phyloP scores from a whole-genome alignment of 2,329 filamentous ascomycete genomes.

The Penicillium sp. region DNA sequence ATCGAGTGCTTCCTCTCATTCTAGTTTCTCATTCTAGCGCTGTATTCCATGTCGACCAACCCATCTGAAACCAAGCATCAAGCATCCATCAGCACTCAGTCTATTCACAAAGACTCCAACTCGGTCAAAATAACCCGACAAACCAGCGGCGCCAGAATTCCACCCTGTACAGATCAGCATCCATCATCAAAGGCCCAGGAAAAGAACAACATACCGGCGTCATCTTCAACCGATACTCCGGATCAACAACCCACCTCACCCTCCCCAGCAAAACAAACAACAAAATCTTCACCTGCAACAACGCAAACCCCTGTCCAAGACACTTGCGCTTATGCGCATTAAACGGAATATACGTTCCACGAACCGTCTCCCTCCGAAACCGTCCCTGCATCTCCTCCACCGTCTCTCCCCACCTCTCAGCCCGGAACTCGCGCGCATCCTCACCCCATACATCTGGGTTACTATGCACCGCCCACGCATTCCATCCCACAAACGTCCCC shows the following conservation, averaged over 20 bases:
- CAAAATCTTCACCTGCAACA: constrained; percentile 27
- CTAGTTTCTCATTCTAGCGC: neutral
- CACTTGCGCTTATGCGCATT: constrained; percentile 31
- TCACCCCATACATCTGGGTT: constrained; percentile 34
- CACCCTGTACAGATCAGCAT: constrained; percentile 19
- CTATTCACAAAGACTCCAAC: neutral
- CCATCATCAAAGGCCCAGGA: neutral
- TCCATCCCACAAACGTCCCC: constrained; percentile 43
- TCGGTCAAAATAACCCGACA: constrained; percentile 17
- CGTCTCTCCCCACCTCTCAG: constrained; percentile 37
- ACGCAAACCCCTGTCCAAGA: constrained; percentile 29
- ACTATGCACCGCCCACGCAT: constrained; percentile 42
- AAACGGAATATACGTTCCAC: constrained; percentile 31
- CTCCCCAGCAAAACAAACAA: constrained; percentile 24
- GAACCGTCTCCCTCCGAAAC: constrained; percentile 25
- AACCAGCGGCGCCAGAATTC: constrained; percentile 24
- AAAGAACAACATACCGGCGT: constrained; percentile 21
- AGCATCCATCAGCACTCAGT: neutral
- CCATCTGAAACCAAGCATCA: neutral
- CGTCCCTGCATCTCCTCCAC: constrained; percentile 32
- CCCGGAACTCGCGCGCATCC: constrained; percentile 33
- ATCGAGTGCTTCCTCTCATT: neutral
- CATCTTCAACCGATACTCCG: constrained; percentile 24
- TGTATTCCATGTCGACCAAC: neutral
- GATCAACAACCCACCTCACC: constrained; percentile 22